Base-by-base conservation (phyloP, 176 grass and related monocot genomes). In the Rhynchospora breviuscula region DNA sequence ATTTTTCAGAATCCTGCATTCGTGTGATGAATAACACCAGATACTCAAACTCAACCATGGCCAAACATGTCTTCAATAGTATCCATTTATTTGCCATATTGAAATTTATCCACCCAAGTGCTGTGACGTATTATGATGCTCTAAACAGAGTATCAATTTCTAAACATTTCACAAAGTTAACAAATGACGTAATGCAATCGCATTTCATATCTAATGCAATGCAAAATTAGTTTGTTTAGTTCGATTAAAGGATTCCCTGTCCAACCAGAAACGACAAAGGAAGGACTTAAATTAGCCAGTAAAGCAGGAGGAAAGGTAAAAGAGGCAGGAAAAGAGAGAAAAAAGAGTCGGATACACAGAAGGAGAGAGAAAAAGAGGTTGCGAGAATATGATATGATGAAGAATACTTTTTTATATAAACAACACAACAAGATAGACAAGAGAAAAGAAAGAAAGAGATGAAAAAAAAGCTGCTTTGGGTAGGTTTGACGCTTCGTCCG, bases 191-290 rank as follows among this genome's bases (percentile, higher is more conserved):
- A 51, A 51, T 7, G 52, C 71, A 52, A 25, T 26, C 47, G 21
- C 47, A 31, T 77, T 77, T 1, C 46, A 70, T 10, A 26, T 53
- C 15, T 11, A 70, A 33, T 79, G 31, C 7, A 68, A 79, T 71
- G 47, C 57, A 56, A 46, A 78, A 51, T 4, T 57, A 4, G 75
- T 66, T n/a, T 54, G 3, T n/a, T 54, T 51, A 68, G 40, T 43
- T 76, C 53, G 14, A 78, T 40, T 35, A 1, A 63, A n/a, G 21
- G 68, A 86, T 67, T 70, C 46, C 63, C 45, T 12, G 81, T 86
- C 68, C 83, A 85, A 78, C 18, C 15, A 79, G 58, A 81, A 79
- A 80, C 85, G 85, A 86, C 85, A 86, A 86, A 86, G 58, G 18
- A 21, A 63, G 11, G 75, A 86, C 63, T 86, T 79, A 86, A 86